Evolutionary conservation across 1,284 basidiomycete genomes (phyloP).

Genomic region (Ustilago loliicola): DNA sequence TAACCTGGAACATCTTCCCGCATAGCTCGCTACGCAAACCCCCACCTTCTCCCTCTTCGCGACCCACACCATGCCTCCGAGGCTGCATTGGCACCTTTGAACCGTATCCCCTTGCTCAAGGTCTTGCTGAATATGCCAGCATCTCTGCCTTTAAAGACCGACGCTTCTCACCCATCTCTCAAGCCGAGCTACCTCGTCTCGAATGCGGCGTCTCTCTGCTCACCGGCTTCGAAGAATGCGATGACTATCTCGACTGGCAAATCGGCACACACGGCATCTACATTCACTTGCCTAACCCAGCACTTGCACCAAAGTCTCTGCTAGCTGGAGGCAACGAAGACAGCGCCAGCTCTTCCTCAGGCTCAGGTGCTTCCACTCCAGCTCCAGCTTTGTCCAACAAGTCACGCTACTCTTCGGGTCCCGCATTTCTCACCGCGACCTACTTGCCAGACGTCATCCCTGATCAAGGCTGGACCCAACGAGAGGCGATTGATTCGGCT

Average conservation of each 20-base stretch:
- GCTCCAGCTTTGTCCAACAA: constrained; percentile 26
- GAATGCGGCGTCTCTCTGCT: constrained; percentile 93
- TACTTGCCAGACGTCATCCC: constrained; percentile 94
- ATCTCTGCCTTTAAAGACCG: constrained; percentile 74
- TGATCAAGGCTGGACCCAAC: constrained; percentile 92
- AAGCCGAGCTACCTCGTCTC: constrained; percentile 81
- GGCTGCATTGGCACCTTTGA: constrained; percentile 97
- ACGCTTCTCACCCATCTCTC: constrained; percentile 78
- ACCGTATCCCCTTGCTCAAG: constrained; percentile 80
- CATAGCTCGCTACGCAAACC: constrained; percentile 26
- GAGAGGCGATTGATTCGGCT: constrained; percentile 88
- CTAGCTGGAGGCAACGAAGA: constrained; percentile 57
- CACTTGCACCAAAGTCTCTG: constrained; percentile 74
- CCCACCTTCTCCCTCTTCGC: constrained; percentile 72
- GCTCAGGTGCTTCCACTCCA: constrained; percentile 69
- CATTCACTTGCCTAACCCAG: constrained; percentile 86
- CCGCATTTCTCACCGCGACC: constrained; percentile 81
- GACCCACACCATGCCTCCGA: constrained; percentile 78
- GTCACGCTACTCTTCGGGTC: constrained; percentile 10
- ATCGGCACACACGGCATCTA: constrained; percentile 92
- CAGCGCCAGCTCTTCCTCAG: constrained; percentile 76
- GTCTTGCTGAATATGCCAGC: constrained; percentile 89
- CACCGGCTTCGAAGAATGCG: constrained; percentile 88
- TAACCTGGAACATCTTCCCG: constrained; percentile 88
- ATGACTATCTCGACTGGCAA: constrained; percentile 90